Evolutionary conservation across 2,329 filamentous ascomycete species (phyloP), one percentile per base, ranked within the genome.

Genomic region (Neonectria faginata): DNA sequence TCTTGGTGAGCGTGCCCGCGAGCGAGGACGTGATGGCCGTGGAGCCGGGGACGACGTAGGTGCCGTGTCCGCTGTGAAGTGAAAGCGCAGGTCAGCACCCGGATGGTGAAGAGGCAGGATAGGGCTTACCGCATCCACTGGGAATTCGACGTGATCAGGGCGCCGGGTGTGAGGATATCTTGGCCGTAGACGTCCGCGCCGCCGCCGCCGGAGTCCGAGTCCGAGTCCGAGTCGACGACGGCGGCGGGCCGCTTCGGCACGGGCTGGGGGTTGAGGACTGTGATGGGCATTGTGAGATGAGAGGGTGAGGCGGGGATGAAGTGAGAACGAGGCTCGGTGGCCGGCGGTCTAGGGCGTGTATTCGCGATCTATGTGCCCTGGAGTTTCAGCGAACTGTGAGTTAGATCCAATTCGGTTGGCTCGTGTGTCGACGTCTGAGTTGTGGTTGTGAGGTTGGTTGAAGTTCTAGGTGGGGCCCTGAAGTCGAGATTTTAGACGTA

Each of bases 21-120:
- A 99, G 91, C 6, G 96, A 97, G 52, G 93, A 94, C 62, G 91
- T 88, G 76, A 99, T 99, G 64, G 89, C 86, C 5, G 86, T 88
- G 56, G 86, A 85, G 51, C 82, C 78, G 5, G 86, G 79, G 18
- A 87, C 86, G 51, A 92, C 84, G 79, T 93, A 97, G 54, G 96
- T 99, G 71, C 96, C 96, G 82, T 99, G 96, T 74, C 96, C 96
- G 82, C 94, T 92, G n/a, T n/a, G n/a, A n/a, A n/a, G n/a, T n/a
- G 25, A 25, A 36, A 42, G 39, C 14, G 16, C 14, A n/a, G 36
- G 36, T 39, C 36, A 39, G 36, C 36, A 3, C 16, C 12, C 36
- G 36, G 14, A 16, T n/a, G 39, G 45, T 25, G 25, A 25, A 39
- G 60, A 42, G 9, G 39, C 16, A 1, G 39, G n/a, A 18, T 3